Percentiles rank a stretch among this genome's conserved stretches.
Evolutionary conservation across 345 rosid genomes (phyloP).

Genomic region (Citrus inodora): DNA sequence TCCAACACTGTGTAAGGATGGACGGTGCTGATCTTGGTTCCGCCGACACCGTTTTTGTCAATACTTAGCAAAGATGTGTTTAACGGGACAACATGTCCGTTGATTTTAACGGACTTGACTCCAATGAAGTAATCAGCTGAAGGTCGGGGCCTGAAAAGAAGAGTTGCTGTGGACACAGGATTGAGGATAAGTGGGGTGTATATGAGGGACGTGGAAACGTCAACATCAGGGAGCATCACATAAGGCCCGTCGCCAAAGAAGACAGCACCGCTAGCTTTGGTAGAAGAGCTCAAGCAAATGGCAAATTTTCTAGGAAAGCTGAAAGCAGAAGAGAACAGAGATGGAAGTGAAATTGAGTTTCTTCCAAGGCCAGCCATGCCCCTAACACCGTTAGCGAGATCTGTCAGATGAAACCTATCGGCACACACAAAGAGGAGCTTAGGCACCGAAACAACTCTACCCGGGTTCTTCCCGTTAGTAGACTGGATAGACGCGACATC

Average conservation of each 20-base stretch:
- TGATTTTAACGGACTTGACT: neutral
- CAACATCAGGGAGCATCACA: neutral
- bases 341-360: neutral
- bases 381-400: neutral
- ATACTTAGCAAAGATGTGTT: neutral
- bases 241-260: constrained; percentile 6
- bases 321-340: neutral
- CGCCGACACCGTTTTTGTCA: neutral
- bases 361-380: constrained; percentile 1
- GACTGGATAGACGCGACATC: neutral
- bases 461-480: neutral
- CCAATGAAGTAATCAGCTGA: neutral
- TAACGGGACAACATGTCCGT: neutral
- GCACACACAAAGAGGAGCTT: neutral
- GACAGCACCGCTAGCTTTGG: neutral
- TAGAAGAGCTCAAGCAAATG: neutral
- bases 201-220: neutral
- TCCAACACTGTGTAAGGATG: constrained; percentile 9
- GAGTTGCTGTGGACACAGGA: neutral
- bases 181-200: neutral
- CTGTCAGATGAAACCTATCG: neutral
- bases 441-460: neutral
- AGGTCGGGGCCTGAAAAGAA: neutral
- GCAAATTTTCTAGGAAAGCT: neutral
- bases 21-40: neutral